Evolutionary conservation across 768 basidiomycete species (phyloP).

Genomic region (Amanita thiersii): DNA sequence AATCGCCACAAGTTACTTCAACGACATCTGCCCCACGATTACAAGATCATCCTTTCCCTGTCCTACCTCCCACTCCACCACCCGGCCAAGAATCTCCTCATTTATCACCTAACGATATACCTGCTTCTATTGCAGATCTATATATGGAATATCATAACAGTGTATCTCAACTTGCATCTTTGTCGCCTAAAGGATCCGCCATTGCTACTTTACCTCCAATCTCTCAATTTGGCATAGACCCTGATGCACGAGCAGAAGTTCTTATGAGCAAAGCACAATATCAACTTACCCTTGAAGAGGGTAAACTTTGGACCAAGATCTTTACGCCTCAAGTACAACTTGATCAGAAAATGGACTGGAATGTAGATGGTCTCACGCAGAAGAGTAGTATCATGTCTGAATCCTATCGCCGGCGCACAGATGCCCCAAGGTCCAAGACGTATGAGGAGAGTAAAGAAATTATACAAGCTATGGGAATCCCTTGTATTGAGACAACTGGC

Average conservation of each 20-base stretch:
- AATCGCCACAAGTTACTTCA: background rate
- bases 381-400: conserved; percentile 50
- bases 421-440: conserved; percentile 53
- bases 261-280: conserved; percentile 57
- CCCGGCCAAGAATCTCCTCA: conserved; percentile 21
- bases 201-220: conserved; percentile 7
- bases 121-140: conserved; percentile 27
- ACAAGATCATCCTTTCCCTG: conserved; percentile 10
- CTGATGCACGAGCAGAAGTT: conserved; percentile 29
- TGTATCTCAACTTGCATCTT: conserved; percentile 32
- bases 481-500: conserved; percentile 58
- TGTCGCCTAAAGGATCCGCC: conserved; percentile 19
- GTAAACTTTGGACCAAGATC: conserved; percentile 47
- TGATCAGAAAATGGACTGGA: background rate
- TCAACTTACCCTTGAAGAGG: conserved; percentile 53
- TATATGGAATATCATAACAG: conserved; percentile 44
- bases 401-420: conserved; percentile 58
- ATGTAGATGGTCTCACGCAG: conserved; percentile 22
- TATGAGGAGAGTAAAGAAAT: conserved; percentile 68
- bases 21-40: conserved; percentile 4
- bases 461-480: conserved; percentile 74
- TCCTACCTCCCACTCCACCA: background rate
- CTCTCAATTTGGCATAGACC: conserved; percentile 18
- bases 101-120: conserved; percentile 11
- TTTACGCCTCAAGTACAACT: conserved; percentile 10